Percentiles rank a stretch among this genome's conserved stretches.
Evolutionary conservation across 306 rosid species (phyloP).

Genomic region (Vigna nakashimae): DNA sequence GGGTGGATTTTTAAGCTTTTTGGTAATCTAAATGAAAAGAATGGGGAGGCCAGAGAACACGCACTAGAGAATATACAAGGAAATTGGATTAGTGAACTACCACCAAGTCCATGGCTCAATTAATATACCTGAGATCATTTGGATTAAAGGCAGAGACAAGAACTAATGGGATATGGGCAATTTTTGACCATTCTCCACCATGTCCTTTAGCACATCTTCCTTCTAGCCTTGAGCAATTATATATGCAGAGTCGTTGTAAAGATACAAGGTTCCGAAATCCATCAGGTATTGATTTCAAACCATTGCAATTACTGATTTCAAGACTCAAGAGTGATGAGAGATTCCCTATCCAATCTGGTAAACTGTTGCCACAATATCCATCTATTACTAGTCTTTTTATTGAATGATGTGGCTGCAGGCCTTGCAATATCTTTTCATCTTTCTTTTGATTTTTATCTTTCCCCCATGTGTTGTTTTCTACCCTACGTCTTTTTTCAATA

Average conservation of each 20-base stretch:
- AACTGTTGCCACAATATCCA: slow-evolving; percentile 35
- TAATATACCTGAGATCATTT: slow-evolving; percentile 4
- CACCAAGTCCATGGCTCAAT: slow-evolving; percentile 1
- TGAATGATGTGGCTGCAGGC: slow-evolving; percentile 43
- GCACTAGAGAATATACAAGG: not conserved
- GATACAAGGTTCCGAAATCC: slow-evolving; percentile 7
- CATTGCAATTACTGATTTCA: not conserved
- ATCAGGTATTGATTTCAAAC: slow-evolving; percentile 34
- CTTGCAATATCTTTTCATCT: slow-evolving; percentile 6
- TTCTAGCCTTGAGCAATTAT: slow-evolving; percentile 1
- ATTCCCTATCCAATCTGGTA: slow-evolving; percentile 43
- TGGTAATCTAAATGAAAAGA: not conserved
- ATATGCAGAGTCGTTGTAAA: slow-evolving; percentile 8
- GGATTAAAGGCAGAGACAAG: slow-evolving; percentile 1
- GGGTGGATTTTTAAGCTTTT: not conserved
- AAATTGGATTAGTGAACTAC: not conserved
- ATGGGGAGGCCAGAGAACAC: not conserved
- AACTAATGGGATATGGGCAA: slow-evolving; percentile 30
- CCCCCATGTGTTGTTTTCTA: accelerated
- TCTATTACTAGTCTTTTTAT: slow-evolving; percentile 6
- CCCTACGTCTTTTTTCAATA: not conserved
- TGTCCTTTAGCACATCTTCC: slow-evolving; percentile 1
- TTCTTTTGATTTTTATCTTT: too few species aligned
- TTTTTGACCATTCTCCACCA: slow-evolving; percentile 33
- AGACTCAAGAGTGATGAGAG: slow-evolving; percentile 34